Evolutionary conservation across 169 alveolate species (phyloP).

Genomic region (Eimeria sp.): DNA sequence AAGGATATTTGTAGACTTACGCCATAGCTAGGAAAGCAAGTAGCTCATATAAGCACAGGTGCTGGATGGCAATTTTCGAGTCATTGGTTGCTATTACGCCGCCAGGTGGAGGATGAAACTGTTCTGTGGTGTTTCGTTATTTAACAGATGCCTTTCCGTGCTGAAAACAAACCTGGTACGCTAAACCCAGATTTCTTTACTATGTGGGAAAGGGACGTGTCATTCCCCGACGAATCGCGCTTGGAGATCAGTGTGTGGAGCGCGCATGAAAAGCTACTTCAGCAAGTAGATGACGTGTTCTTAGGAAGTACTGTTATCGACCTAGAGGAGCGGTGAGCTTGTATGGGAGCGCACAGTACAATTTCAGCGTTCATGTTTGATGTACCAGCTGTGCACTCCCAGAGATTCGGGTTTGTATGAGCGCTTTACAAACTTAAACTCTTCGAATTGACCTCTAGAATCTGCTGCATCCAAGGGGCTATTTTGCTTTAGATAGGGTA

Average conservation of each 20-base stretch:
- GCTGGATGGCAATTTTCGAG: background rate
- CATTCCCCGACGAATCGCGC: conserved; percentile 91
- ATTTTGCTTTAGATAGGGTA: background rate
- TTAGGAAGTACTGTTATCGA: conserved; percentile 94
- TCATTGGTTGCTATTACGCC: background rate
- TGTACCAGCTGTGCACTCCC: background rate
- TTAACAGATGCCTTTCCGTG: conserved; percentile 82
- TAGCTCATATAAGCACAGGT: background rate
- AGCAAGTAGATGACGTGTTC: conserved; percentile 88
- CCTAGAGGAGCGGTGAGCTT: conserved; percentile 89
- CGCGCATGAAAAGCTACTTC: conserved; percentile 86
- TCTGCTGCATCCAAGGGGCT: background rate
- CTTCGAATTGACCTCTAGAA: background rate
- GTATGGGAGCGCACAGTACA: background rate
- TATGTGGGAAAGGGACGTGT: conserved; percentile 89
- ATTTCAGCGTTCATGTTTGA: background rate
- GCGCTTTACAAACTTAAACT: background rate
- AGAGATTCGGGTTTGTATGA: background rate
- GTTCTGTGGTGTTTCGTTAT: background rate
- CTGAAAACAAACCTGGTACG: conserved; percentile 82
- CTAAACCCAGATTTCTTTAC: conserved; percentile 89
- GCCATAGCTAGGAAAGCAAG: background rate
- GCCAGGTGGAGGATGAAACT: background rate
- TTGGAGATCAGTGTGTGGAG: conserved; percentile 88
- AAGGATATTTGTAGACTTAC: background rate